Conservation (phyloP, 192 early-diverging fungal genomes). For the Obelidium mucronatum region DNA sequence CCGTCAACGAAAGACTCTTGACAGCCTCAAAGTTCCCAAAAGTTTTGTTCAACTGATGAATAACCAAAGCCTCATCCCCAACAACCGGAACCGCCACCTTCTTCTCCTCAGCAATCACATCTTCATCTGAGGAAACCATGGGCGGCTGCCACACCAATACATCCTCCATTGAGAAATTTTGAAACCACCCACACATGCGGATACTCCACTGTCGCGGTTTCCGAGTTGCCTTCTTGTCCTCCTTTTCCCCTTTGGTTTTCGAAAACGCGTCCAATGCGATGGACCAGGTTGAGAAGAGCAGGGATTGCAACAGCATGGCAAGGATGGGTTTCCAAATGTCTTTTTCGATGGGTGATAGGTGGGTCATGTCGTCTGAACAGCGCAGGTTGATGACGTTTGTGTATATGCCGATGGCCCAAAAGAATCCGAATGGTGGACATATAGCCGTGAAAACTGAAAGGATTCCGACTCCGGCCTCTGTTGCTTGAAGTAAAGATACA, state of each 20-base stretch:
- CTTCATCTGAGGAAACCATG: slow-evolving; percentile 26
- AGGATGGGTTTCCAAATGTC: no score
- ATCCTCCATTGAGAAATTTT: no score
- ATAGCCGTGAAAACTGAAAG: no score
- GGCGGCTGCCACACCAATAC: no score
- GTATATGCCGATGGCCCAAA: no score
- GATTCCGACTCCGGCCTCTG: neutral
- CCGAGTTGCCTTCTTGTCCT: neutral
- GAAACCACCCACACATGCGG: neutral
- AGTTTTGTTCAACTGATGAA: neutral
- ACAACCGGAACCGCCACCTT: neutral
- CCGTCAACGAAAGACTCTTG: neutral
- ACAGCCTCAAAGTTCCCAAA: neutral
- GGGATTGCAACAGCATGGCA: neutral
- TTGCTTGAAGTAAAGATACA: no score
- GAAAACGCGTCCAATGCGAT: neutral
- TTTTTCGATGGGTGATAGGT: no score
- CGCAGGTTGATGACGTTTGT: no score
- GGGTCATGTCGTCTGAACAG: no score
- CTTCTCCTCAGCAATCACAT: slow-evolving; percentile 38
- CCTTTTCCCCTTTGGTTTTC: neutral
- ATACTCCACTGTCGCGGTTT: neutral
- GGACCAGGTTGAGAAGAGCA: neutral
- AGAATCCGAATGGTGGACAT: no score
- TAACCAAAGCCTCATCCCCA: neutral